Evolutionary conservation across 2,329 filamentous ascomycete species (phyloP), one percentile per base, ranked within the genome.

Genomic region (Epichloe aotearoae): DNA sequence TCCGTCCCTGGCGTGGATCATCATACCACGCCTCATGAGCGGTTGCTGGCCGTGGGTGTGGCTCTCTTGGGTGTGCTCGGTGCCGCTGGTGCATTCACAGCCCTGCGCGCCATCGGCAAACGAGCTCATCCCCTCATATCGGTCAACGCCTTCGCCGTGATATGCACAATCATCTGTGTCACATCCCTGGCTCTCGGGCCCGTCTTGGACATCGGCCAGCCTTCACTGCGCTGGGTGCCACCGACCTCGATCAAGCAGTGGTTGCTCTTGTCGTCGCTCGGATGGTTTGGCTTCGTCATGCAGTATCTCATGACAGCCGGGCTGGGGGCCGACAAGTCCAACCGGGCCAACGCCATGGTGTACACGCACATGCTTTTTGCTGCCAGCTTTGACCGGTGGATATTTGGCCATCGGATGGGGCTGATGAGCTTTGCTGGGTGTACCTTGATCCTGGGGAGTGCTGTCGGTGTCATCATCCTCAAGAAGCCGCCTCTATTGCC

Each of bases 231-330:
- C 20, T 71, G 77, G 57, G 66, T 64, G 2, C 59, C 72, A 30
- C 70, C 72, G 2, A 57, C 64, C 4, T 63, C 69, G 26, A 12
- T 59, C 40, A 67, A 66, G 49, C 72, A 90, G 61, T 91, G 86
- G 83, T 64, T 69, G 0, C 73, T 89, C 39, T 68, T 95, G 15
- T 50, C 82, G 0, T 77, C 83, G 38, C 70, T 95, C 4, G 87
- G 86, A 0, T 61, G 80, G 0, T 83, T 83, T 56, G 90, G 90
- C 0, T 91, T 95, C 61, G 64, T 84, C 20, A 85, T 91, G 78
- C 90, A 95, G 75, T 88, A 88, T 57, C 73, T 94, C n/a, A 70
- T 94, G 17, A 93, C 89, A 1, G 77, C 80, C 1, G 88, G 88
- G 0, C 68, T 96, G 46, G 70, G 84, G 23, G 80, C 83, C 54